Conservation (phyloP, 2,329 filamentous ascomycete genomes). For the Geosmithia putterillii region DNA sequence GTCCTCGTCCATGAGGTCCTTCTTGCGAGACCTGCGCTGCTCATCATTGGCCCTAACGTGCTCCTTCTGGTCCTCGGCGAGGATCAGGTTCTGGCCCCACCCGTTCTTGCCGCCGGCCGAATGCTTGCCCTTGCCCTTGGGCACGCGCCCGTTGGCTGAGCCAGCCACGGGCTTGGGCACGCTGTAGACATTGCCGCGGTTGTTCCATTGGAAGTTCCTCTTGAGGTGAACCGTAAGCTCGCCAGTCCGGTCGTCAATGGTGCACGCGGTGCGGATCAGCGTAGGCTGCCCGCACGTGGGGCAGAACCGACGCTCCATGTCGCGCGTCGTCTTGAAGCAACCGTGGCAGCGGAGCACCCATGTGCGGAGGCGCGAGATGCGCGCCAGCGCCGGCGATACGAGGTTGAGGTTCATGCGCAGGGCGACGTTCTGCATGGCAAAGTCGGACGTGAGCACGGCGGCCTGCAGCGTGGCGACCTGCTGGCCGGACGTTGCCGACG, state of each 20-base stretch:
- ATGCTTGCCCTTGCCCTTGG: conserved; percentile 19
- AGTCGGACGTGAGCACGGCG: conserved; percentile 89
- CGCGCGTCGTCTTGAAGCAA: conserved; percentile 74
- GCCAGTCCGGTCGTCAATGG: conserved; percentile 60
- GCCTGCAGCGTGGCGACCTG: conserved; percentile 56
- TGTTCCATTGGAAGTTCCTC: conserved; percentile 94
- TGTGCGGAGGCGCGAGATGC: conserved; percentile 75
- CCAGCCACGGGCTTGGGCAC: conserved; percentile 84
- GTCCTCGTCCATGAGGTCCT: conserved; percentile 90
- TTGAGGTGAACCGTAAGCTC: conserved; percentile 80
- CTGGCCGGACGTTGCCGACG: conserved; percentile 32
- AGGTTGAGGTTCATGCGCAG: conserved; percentile 91
- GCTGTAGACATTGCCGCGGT: conserved; percentile 80
- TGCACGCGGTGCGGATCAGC: conserved; percentile 73
- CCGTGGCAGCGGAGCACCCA: conserved; percentile 89
- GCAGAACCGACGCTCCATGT: conserved; percentile 87
- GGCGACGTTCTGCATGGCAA: conserved; percentile 94
- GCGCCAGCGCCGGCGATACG: conserved; percentile 63
- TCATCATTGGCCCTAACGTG: conserved; percentile 53
- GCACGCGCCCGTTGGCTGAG: conserved; percentile 62
- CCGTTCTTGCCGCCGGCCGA: conserved; percentile 61
- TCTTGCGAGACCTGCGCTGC: conserved; percentile 55
- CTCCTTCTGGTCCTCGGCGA: conserved; percentile 95
- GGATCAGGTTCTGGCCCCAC: conserved; percentile 74
- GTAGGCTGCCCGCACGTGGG: conserved; percentile 80